Base-by-base conservation (phyloP, 1,284 basidiomycete genomes). In the Anthracocystis panici-leucophaei region DNA sequence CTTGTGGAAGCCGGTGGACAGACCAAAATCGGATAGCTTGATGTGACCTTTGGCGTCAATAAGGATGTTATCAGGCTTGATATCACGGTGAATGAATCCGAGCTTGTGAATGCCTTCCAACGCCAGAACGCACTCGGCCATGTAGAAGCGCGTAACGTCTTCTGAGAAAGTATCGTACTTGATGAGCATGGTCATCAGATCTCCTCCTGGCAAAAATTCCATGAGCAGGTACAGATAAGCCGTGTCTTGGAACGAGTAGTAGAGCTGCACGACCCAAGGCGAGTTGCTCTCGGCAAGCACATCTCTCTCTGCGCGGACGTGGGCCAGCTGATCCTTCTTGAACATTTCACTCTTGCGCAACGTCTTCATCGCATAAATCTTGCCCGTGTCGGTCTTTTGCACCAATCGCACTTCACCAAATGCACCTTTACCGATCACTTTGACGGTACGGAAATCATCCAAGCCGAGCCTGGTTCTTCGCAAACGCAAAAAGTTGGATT, bases 331-430 rank as follows among this genome's bases (percentile, higher is more conserved):
- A 85, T 99, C 96, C 84, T 97, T 94, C 86, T 98, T 97, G 88
- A 99, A 92, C 96, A 99, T 99, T 87, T 99, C 96, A 57, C 92
- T 92, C 88, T 99, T 99, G 86, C 94, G 91, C 83, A 99, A 87
- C 71, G 94, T 97, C 89, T 99, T 99, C 97, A 99, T 99, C 44
- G 96, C 96, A 84, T 97, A 98, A 63, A 99, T 96, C 88, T 96
- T 97, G 69, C 93, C 95, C 11, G 95, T 98, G 85, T 98, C 96
- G 51, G 92, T 90, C 87, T 99, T 98, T 86, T 98, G 96, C 45
- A 97, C 95, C 53, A 99, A 88, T 57, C 96, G 90, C 40, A 98
- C 95, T 89, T 98, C 96, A 84, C 96, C 96, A 84, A 98, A 98
- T 16, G 96, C 97, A 80, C 96, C 97, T 87, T 98, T 97, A 35